phyloP scores from a whole-genome alignment of 441 rosid genomes.

The Manihot esculenta region DNA sequence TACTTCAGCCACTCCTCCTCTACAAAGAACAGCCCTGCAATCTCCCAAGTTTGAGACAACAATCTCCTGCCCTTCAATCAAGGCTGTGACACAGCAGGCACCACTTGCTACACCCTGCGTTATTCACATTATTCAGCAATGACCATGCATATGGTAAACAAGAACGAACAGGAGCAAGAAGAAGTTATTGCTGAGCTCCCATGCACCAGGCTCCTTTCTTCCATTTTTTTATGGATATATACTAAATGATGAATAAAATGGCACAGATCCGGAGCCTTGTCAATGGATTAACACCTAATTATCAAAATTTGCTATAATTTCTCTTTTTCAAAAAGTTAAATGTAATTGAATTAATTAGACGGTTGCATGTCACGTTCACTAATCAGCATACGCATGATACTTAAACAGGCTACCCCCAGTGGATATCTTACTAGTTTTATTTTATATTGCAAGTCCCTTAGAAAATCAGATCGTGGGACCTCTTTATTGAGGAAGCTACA shows the following conservation, averaged over 20 bases:
- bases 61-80: constrained; percentile 57
- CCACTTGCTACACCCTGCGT: constrained; percentile 79
- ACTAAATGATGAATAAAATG: too few relatives aligned
- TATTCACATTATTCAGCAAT: constrained; percentile 15
- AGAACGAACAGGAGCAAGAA: constrained; percentile 1
- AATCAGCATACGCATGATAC: neutral
- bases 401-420: neutral
- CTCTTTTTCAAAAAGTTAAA: too few relatives aligned
- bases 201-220: too few relatives aligned
- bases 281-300: too few relatives aligned
- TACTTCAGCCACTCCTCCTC: constrained; percentile 68
- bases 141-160: neutral
- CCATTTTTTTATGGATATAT: too few relatives aligned
- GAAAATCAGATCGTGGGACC: too few relatives aligned
- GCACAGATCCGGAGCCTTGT: neutral
- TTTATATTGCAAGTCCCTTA: too few relatives aligned
- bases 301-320: too few relatives aligned
- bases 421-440: too few relatives aligned
- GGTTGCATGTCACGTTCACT: too few relatives aligned
- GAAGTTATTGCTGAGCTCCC: neutral
- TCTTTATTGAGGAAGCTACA: too few relatives aligned
- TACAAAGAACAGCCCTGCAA: constrained; percentile 78
- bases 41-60: constrained; percentile 79
- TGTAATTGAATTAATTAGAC: neutral
- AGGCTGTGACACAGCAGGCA: constrained; percentile 73